Base-by-base conservation (phyloP, 352 stramenopile species). In the Phytophthora europaea region DNA sequence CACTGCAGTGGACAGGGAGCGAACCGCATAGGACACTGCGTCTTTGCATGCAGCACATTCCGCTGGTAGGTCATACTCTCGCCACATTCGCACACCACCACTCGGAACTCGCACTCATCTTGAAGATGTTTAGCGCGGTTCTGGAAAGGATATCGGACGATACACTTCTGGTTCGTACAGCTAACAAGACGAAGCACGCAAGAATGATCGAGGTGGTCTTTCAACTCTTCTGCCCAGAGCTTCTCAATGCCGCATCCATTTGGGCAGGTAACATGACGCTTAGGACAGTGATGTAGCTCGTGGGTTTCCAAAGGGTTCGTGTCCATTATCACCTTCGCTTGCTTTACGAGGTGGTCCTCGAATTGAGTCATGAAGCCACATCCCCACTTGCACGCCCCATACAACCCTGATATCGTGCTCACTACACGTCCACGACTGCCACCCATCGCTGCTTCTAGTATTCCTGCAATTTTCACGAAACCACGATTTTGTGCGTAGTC, bases 331-430 rank as follows among this genome's bases (percentile, higher is more conserved):
- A 88, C 52, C 5, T 60, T 54, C 45, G 73, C 60, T 16, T 75
- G 20, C n/a, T 45, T 62, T 3, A 84, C 76, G 0, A 62, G 28
- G 52, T 88, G 73, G 15, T 55, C 78, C 2, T 83, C 66, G 3
- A 68, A 63, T 5, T 56, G 48, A 13, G 75, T 59, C 78, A 94
- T 81, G 60, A 91, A 84, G 6, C 86, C 83, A 22, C 86, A 94
- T 18, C 84, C 86, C 83, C 83, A 91, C 36, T 88, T 88, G 50
- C 86, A 94, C 0, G 91, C 76, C 0, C 82, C 78, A 31, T 82
- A 88, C 16, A 89, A 47, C 6, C 76, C 83, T 13, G 79, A 89
- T 20, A 68, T 52, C 13, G 68, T 78, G 23, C 67, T 69, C 34
- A 84, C 81, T 8, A 83, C 72, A 13, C 75, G 68, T 6, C 72